These are phyloP conservation scores for Graphilbum ipis-grandicollis DNA, from an alignment of 2,329 filamentous ascomycete genomes.

Conservation along the genomic window DNA sequence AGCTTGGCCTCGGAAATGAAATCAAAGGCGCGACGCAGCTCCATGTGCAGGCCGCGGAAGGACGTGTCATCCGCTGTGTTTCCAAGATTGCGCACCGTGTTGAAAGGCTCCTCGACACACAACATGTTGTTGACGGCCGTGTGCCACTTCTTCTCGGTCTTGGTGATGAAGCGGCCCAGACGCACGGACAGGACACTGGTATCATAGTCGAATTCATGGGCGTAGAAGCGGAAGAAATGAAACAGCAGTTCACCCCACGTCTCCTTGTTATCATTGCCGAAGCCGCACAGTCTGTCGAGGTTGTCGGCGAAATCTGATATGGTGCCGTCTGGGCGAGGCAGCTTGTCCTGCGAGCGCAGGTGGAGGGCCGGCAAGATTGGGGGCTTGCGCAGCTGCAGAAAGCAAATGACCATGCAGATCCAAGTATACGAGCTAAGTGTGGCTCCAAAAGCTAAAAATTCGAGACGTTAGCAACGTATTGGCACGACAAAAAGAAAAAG, in stretches of 20 bases:
- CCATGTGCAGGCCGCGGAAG: slow-evolving; percentile 77
- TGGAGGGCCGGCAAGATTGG: slow-evolving; percentile 78
- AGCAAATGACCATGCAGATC: slow-evolving; percentile 97
- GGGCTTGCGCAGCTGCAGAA: slow-evolving; percentile 72
- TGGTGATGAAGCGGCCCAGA: slow-evolving; percentile 59
- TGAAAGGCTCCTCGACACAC: slow-evolving; percentile 96
- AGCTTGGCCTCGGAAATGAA: slow-evolving; percentile 64
- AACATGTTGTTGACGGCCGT: slow-evolving; percentile 63
- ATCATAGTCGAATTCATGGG: slow-evolving; percentile 82
- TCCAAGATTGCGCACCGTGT: slow-evolving; percentile 70
- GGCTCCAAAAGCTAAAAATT: slow-evolving; percentile 57
- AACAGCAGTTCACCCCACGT: slow-evolving; percentile 77
- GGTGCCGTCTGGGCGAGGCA: slow-evolving; percentile 43
- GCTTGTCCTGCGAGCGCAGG: slow-evolving; percentile 46
- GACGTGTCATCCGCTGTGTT: slow-evolving; percentile 95
- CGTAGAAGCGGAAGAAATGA: slow-evolving; percentile 89
- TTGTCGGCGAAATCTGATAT: slow-evolving; percentile 77
- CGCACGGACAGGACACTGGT: slow-evolving; percentile 72
- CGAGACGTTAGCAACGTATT: too few species aligned
- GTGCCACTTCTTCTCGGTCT: slow-evolving; percentile 81
- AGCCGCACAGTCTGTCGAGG: slow-evolving; percentile 53
- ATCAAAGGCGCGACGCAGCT: slow-evolving; percentile 78
- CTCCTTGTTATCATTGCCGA: slow-evolving; percentile 65
- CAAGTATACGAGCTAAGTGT: slow-evolving; percentile 97
- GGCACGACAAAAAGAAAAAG: too few species aligned